Evolutionary conservation across 352 stramenopile genomes (phyloP).

Genomic region (Phytophthora foliorum): DNA sequence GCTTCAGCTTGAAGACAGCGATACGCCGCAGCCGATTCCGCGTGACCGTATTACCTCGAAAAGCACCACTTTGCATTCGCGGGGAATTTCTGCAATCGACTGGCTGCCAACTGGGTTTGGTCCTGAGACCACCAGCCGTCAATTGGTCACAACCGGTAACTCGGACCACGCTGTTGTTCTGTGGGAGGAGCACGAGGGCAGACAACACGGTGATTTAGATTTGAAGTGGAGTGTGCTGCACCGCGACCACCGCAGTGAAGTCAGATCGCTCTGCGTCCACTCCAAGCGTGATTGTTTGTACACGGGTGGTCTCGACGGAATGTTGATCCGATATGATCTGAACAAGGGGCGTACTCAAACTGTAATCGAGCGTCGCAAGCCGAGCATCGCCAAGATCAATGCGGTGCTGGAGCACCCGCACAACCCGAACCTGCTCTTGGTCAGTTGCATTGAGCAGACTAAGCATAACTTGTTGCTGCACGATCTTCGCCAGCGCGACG

Average conservation of each 20-base stretch:
- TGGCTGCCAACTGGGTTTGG: constrained; percentile 73
- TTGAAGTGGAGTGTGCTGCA: constrained; percentile 81
- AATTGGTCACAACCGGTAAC: constrained; percentile 76
- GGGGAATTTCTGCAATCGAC: constrained; percentile 74
- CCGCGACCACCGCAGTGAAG: constrained; percentile 79
- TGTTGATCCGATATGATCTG: constrained; percentile 80
- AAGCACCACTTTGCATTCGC: constrained; percentile 64
- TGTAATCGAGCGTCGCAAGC: constrained; percentile 80
- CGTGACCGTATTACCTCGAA: constrained; percentile 67
- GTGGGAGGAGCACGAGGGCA: constrained; percentile 74
- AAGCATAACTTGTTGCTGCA: constrained; percentile 81
- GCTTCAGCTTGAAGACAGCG: constrained; percentile 57
- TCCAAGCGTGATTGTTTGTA: constrained; percentile 73
- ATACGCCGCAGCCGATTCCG: constrained; percentile 57
- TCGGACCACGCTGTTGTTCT: constrained; percentile 79
- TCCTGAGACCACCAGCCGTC: constrained; percentile 47
- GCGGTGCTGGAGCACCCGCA: constrained; percentile 83
- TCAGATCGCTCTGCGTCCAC: constrained; percentile 82
- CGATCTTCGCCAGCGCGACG: constrained; percentile 73
- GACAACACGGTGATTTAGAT: constrained; percentile 36
- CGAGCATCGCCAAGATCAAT: constrained; percentile 88
- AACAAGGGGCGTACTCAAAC: constrained; percentile 46
- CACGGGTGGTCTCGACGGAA: constrained; percentile 77
- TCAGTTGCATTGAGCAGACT: constrained; percentile 74
- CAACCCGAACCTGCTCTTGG: constrained; percentile 82